Conservation (phyloP, 2,329 filamentous ascomycete genomes). For the Venturia aucupariae region DNA sequence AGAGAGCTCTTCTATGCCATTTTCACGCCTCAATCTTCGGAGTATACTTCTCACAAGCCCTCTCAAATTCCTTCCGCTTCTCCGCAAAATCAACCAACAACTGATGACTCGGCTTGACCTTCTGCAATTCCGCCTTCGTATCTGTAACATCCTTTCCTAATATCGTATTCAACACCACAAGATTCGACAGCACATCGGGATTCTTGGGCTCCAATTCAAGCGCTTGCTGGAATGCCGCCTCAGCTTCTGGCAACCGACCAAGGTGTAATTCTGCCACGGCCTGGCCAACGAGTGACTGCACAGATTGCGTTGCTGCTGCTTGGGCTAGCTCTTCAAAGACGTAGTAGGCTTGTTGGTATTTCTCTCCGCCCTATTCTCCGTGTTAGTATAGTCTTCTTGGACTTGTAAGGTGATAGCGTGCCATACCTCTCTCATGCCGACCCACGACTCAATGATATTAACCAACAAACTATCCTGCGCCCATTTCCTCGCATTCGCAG, state of each 20-base stretch:
- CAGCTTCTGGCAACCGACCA: slow-evolving; percentile 78
- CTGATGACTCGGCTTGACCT: slow-evolving; percentile 56
- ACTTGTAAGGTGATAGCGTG: too few relatives aligned
- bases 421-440: slow-evolving; percentile 72
- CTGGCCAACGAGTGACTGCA: slow-evolving; percentile 71
- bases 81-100: slow-evolving; percentile 66
- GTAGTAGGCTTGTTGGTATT: slow-evolving; percentile 95
- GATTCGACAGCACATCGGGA: slow-evolving; percentile 70
- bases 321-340: slow-evolving; percentile 95
- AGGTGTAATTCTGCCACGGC: slow-evolving; percentile 88
- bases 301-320: slow-evolving; percentile 68
- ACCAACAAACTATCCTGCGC: slow-evolving; percentile 90
- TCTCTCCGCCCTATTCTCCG: slow-evolving; percentile 66
- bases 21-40: slow-evolving; percentile 61
- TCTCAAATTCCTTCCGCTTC: slow-evolving; percentile 82
- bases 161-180: slow-evolving; percentile 69
- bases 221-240: slow-evolving; percentile 75
- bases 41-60: slow-evolving; percentile 76
- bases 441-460: slow-evolving; percentile 93
- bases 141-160: slow-evolving; percentile 62
- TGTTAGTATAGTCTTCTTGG: slow-evolving; percentile 24
- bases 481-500: slow-evolving; percentile 77
- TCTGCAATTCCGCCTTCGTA: slow-evolving; percentile 42
- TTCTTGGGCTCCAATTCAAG: slow-evolving; percentile 63
- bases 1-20: neutral